phyloP scores from a whole-genome alignment of 2,329 filamentous ascomycete genomes.

The Neopestalotiopsis sp. region DNA sequence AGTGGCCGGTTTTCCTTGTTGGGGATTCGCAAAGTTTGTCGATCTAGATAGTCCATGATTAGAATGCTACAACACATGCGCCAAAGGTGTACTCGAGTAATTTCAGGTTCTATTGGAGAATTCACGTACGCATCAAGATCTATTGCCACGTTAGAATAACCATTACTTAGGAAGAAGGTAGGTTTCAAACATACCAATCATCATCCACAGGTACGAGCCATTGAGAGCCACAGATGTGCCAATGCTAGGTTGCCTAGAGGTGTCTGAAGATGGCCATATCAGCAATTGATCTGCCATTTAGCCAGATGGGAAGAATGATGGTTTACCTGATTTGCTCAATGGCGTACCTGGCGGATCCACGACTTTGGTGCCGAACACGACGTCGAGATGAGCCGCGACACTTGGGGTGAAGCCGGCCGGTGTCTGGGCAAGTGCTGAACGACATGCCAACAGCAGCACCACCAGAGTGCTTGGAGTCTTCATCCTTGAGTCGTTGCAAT shows the following conservation, averaged over 20 bases:
- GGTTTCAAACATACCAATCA: constrained; percentile 29
- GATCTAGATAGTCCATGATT: constrained; percentile 24
- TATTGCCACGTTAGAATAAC: constrained; percentile 10
- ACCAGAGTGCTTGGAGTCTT: not conserved
- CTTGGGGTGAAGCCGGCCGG: constrained; percentile 17
- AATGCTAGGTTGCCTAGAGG: constrained; percentile 34
- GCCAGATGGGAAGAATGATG: too few relatives aligned
- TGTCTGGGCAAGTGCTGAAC: constrained; percentile 12
- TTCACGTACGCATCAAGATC: constrained; percentile 36
- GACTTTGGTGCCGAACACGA: constrained; percentile 27
- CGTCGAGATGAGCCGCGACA: constrained; percentile 18
- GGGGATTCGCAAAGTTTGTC: constrained; percentile 35
- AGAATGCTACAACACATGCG: not conserved
- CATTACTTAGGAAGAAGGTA: too few relatives aligned
- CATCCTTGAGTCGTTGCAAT: constrained; percentile 4
- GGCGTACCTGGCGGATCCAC: constrained; percentile 32
- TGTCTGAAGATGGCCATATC: constrained; percentile 23
- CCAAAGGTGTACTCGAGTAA: not conserved
- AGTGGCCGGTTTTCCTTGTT: constrained; percentile 29
- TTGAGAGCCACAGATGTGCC: constrained; percentile 29
- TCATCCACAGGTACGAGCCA: constrained; percentile 35
- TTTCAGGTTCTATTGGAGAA: not conserved
- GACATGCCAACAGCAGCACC: not conserved
- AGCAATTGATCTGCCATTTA: not conserved
- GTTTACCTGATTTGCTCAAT: constrained; percentile 28